Base-by-base conservation (phyloP, 2,329 filamentous ascomycete genomes). In the Fusarium nodosum region DNA sequence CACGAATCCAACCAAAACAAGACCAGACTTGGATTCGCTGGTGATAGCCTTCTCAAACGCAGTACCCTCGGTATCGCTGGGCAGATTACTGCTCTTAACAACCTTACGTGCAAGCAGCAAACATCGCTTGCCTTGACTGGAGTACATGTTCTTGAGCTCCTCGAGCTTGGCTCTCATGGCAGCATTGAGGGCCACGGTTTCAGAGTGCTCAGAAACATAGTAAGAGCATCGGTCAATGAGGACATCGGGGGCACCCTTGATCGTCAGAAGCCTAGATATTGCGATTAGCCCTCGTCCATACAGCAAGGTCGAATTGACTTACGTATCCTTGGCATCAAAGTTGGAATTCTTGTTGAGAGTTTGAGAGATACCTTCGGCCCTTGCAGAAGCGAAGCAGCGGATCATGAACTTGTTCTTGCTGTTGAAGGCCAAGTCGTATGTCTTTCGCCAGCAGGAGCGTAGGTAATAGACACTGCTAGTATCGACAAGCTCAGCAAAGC, bases 351-450 rank as follows among this genome's bases (percentile, higher is more conserved):
- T 60, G 26, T 36, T 54, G 2, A 62, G 28, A 12, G 59, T 62
- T 20, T 69, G 4, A 82, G 82, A 50, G 90, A 86, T 1, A 89
- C 85, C 34, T 88, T 85, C 58, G 0, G 12, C 8, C 11, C 55
- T 61, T 0, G 26, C 26, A 33, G 31, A 38, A 11, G 7, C 15
- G 8, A 62, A 62, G 22, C 59, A 52, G 9, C 58, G 58, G 56
- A 94, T 86, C 88, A 93, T 94, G 76, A 89, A 94, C 78, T 94
- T 94, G 80, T 93, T 94, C 82, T 93, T 93, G 79, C 90, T 93
- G 80, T 94, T 94, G 78, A 94, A 94, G 0, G 90, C 87, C 30
- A 93, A 81, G 56, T 91, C 88, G 71, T 89, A 93, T 3, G 86
- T 84, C 54, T 86, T 89, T 53, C 85, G 85, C 90, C 90, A 93